Conservation (phyloP, 441 rosid genomes). For the Eruca vesicaria region DNA sequence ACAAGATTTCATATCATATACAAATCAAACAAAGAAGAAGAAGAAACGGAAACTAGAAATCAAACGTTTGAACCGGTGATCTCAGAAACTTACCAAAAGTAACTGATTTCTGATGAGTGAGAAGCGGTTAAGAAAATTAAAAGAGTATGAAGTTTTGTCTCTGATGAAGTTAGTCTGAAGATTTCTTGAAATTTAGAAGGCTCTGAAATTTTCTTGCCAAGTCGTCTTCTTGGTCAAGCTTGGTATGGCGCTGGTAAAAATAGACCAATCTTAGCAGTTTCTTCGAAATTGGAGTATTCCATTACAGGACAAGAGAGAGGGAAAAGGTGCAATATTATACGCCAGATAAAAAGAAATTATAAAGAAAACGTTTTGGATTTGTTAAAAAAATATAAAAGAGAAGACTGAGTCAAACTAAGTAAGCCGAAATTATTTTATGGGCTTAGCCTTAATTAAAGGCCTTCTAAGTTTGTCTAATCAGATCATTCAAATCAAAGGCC, state of each 20-base stretch:
- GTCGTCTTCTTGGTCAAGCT: slow-evolving; percentile 12
- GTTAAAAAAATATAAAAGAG: neutral
- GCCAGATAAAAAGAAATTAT: neutral
- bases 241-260: slow-evolving; percentile 16
- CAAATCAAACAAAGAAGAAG: neutral
- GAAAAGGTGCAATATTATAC: neutral
- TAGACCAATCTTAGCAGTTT: slow-evolving; percentile 26
- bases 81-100: slow-evolving; percentile 20
- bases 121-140: neutral
- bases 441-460: neutral
- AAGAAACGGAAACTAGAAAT: slow-evolving; percentile 12
- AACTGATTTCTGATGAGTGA: neutral
- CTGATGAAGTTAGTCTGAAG: neutral
- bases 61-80: neutral
- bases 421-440: neutral
- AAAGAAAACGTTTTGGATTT: neutral
- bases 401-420: slow-evolving; percentile 11
- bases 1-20: neutral
- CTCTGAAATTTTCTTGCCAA: neutral
- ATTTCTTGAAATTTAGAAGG: neutral
- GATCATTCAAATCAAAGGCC: neutral
- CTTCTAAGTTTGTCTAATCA: neutral
- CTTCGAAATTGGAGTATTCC: slow-evolving; percentile 18
- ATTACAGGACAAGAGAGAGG: slow-evolving; percentile 14
- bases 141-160: neutral